Conservation (phyloP, 495 filamentous ascomycete species). For the Penicillium arizonense region DNA sequence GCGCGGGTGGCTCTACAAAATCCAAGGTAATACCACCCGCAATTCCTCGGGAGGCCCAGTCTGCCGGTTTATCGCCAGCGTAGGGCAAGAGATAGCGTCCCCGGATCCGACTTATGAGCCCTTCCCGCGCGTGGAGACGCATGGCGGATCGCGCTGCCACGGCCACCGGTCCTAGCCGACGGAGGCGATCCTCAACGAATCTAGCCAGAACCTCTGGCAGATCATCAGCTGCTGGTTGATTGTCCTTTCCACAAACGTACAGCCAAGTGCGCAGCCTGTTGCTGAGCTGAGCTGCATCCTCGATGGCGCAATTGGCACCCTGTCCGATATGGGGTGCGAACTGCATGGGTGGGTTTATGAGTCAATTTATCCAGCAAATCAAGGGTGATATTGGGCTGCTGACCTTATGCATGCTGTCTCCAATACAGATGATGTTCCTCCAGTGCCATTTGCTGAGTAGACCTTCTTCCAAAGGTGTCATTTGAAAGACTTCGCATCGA, state of each 20-base stretch:
- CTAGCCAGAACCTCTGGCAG: neutral
- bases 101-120: too few relatives aligned
- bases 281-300: slow-evolving; percentile 39
- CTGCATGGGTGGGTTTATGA: too few relatives aligned
- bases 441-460: neutral
- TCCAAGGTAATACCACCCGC: too few relatives aligned
- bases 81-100: neutral
- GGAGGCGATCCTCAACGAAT: neutral
- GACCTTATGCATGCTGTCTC: neutral
- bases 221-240: neutral
- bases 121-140: too few relatives aligned
- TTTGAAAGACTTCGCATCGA: neutral
- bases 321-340: too few relatives aligned
- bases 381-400: neutral
- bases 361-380: slow-evolving; percentile 13
- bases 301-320: slow-evolving; percentile 25
- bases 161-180: neutral
- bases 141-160: too few relatives aligned
- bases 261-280: too few relatives aligned
- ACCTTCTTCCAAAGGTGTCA: neutral
- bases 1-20: too few relatives aligned
- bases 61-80: neutral
- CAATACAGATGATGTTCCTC: neutral
- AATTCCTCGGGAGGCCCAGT: too few relatives aligned
- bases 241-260: too few relatives aligned